Evolutionary conservation across 495 filamentous ascomycete species (phyloP), one percentile per base, ranked within the genome.

Genomic region (Podospora pseudopauciseta): DNA sequence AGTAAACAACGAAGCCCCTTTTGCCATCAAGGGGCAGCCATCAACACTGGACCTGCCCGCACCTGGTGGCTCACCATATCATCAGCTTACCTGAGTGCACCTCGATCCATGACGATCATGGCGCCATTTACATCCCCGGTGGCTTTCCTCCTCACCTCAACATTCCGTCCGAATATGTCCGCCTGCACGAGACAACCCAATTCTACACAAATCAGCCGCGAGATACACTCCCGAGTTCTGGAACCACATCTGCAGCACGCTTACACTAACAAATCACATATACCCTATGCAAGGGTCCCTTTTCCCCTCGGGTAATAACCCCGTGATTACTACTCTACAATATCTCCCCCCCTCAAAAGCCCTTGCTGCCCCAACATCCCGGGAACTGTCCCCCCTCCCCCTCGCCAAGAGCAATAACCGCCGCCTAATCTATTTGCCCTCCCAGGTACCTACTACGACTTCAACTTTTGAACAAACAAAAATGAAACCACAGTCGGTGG

Each of bases 391-490:
- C 30, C 30, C 30, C 30, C 18, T 64, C 68, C 30, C 30, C 30
- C 30, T 7, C 18, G 68, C 68, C 68, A 70, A 70, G 68, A 58
- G 34, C 67, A 67, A 67, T 64, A 64, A 67, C 68, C 60, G 60
- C 64, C 68, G 68, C 68, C 68, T 67, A 67, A 70, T 64, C 34
- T 18, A 32, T 49, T 53, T 49, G 39, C 9, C 39, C 39, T 32
- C 39, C 39, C 39, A 49, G 13, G 39, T 49, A 23, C 23, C 23
- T 23, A 23, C 23, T 23, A 49, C 39, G 39, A 49, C 39, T 49
- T 0, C 5, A 49, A 49, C 39, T 49, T 6, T 49, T 32, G 1
- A 32, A 32, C 30, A 5, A 49, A 23, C 23, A 5, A 49, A 11
- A 49, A 49, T 49, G 39, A 49, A 49, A 49, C 39, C 6, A 49